A percentile compares a stretch with the other conserved stretches of the same genome.
These are phyloP conservation scores for Tremella fuciformis DNA, from an alignment of 768 basidiomycete species.

Conservation along the genomic window DNA sequence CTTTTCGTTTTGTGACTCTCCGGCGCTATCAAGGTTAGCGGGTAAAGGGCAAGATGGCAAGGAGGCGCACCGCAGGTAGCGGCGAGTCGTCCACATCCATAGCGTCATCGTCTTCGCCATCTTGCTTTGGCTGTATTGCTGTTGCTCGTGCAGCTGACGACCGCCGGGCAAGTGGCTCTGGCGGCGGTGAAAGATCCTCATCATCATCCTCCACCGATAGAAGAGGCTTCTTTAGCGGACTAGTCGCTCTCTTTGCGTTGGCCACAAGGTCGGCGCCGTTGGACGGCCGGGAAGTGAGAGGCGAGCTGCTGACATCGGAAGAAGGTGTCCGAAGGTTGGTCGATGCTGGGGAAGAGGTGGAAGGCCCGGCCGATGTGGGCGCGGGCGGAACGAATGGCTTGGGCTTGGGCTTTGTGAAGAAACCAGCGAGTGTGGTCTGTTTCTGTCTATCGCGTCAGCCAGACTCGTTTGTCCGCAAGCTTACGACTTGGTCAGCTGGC, in stretches of 20 bases:
- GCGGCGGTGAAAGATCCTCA: slow-evolving; percentile 34
- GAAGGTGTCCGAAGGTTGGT: slow-evolving; percentile 24
- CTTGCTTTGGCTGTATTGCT: neutral
- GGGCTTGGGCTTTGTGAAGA: slow-evolving; percentile 44
- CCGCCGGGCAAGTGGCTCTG: slow-evolving; percentile 12
- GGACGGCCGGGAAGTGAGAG: slow-evolving; percentile 17
- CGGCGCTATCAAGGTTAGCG: slow-evolving; percentile 18
- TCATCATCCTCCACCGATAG: slow-evolving; percentile 15
- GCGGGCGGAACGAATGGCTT: slow-evolving; percentile 19
- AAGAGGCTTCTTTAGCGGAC: slow-evolving; percentile 25
- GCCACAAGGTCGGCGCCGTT: neutral
- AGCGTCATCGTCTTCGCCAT: slow-evolving; percentile 23
- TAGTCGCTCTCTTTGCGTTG: slow-evolving; percentile 15
- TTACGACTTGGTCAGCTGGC: slow-evolving; percentile 27
- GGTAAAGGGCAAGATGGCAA: neutral
- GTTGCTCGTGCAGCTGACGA: slow-evolving; percentile 9
- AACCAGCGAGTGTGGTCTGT: slow-evolving; percentile 50
- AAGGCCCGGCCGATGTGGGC: slow-evolving; percentile 10
- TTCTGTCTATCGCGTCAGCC: slow-evolving; percentile 26
- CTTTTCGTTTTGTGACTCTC: slow-evolving; percentile 34
- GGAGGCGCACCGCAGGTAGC: slow-evolving; percentile 27
- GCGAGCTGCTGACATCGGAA: slow-evolving; percentile 32
- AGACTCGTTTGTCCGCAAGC: neutral
- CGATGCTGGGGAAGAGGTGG: slow-evolving; percentile 26
- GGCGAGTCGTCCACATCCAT: slow-evolving; percentile 37